These are phyloP conservation scores for Leucaena leucocephala DNA, from an alignment of 306 rosid species.

Conservation along the genomic window DNA sequence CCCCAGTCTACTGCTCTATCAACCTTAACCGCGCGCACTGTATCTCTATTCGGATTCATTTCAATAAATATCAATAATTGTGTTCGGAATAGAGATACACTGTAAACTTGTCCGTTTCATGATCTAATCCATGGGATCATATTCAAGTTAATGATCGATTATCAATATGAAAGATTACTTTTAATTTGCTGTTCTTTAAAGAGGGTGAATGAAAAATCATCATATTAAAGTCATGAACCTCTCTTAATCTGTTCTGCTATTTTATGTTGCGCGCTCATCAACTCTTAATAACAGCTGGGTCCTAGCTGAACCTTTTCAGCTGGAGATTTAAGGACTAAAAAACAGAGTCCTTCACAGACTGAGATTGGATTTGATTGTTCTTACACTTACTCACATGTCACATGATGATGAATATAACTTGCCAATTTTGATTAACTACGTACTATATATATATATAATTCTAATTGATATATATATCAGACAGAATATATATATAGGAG, in stretches of 20 bases:
- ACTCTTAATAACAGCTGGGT: background rate
- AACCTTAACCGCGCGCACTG: background rate
- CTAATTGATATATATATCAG: slow-evolving; percentile 2
- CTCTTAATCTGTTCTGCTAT: background rate
- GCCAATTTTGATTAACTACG: slow-evolving; percentile 16
- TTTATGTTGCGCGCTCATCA: background rate
- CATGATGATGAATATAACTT: slow-evolving; percentile 40
- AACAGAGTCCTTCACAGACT: slow-evolving; percentile 44
- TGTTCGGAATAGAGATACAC: background rate
- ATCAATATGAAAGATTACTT: background rate
- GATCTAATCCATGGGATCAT: background rate
- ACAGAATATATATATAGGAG: background rate
- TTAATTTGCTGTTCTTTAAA: background rate
- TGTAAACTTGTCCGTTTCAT: background rate
- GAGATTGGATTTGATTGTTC: slow-evolving; percentile 54
- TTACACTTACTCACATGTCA: slow-evolving; percentile 55
- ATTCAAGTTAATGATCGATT: background rate
- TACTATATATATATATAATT: background rate
- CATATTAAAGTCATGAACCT: background rate
- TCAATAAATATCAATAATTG: slow-evolving; percentile 34
- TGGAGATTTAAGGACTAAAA: slow-evolving; percentile 12
- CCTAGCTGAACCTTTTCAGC: slow-evolving; percentile 18
- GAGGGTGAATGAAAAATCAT: slow-evolving; percentile 2
- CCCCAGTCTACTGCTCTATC: background rate
- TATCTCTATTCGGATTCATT: slow-evolving; percentile 6